A percentile compares a stretch with the other conserved stretches of the same genome.
Evolutionary conservation across 208 protist genomes (phyloP).

Genomic region (Leishmania tropica): DNA sequence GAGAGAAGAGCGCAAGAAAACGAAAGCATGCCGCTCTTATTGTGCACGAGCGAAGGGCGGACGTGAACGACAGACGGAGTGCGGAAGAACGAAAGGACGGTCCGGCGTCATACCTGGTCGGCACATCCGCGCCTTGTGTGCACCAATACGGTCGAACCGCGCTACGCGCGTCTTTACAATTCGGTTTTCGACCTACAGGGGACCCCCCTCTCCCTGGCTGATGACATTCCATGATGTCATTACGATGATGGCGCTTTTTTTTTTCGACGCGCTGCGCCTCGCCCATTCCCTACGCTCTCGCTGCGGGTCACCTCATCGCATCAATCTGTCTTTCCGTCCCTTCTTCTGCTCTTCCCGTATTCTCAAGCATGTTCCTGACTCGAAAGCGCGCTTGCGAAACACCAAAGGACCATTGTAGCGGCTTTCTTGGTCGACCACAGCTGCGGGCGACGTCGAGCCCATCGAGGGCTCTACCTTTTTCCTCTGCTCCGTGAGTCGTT

Average conservation of each 20-base stretch:
- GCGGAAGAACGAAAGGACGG: neutral
- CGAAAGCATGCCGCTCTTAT: neutral
- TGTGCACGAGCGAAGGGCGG: neutral
- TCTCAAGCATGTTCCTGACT: neutral
- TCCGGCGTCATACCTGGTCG: neutral
- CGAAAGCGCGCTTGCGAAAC: neutral
- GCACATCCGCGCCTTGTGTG: neutral
- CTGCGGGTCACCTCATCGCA: neutral
- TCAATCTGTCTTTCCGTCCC: neutral
- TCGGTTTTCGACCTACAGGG: neutral
- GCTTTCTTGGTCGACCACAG: neutral
- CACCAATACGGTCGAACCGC: neutral
- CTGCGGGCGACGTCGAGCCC: neutral
- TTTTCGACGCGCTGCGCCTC: neutral
- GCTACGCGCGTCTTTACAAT: neutral
- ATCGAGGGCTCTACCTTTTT: neutral
- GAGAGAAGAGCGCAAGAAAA: neutral
- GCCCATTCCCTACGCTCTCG: neutral
- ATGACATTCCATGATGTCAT: neutral
- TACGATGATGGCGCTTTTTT: neutral
- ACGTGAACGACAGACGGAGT: neutral
- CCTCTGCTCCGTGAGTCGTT: neutral
- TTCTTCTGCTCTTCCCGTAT: neutral
- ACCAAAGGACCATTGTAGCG: neutral
- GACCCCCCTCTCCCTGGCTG: neutral